phyloP scores from a whole-genome alignment of 192 early-diverging fungal genomes.

The Podila minutissima region DNA sequence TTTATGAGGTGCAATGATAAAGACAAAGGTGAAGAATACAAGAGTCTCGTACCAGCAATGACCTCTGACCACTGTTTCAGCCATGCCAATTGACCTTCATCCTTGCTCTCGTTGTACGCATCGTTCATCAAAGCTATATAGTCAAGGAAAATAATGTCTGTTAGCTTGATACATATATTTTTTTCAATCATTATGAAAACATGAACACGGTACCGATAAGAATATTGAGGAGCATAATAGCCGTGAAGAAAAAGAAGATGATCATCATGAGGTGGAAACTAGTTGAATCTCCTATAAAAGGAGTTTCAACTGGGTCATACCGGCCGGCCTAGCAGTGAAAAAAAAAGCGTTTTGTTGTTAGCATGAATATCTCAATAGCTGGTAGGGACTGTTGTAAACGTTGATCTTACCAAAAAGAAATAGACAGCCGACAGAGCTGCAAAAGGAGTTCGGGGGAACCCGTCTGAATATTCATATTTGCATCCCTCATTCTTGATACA shows the following conservation, averaged over 20 bases:
- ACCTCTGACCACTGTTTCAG: slow-evolving; percentile 50
- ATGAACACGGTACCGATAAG: slow-evolving; percentile 24
- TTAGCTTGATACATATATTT: too few species aligned
- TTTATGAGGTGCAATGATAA: background rate
- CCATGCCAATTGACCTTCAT: slow-evolving; percentile 43
- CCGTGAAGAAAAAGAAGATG: slow-evolving; percentile 48
- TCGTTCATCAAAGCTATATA: slow-evolving; percentile 48
- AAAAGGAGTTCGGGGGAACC: background rate
- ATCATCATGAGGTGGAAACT: slow-evolving; percentile 51
- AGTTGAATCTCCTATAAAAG: background rate
- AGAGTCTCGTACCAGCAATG: slow-evolving; percentile 21
- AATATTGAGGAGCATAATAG: slow-evolving; percentile 39
- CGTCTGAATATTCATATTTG: background rate
- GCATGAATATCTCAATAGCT: background rate
- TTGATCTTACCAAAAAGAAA: slow-evolving; percentile 34
- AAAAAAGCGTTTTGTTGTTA: background rate
- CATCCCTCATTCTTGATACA: background rate
- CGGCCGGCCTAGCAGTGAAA: slow-evolving; percentile 26
- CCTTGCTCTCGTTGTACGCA: slow-evolving; percentile 39
- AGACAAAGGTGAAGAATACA: background rate
- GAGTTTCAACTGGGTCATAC: slow-evolving; percentile 16
- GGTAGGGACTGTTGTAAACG: too few species aligned
- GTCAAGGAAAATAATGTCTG: background rate
- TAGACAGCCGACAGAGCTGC: slow-evolving; percentile 22
- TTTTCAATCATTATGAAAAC: background rate